These are phyloP conservation scores for Sclerotinia subarctica DNA, from an alignment of 2,329 filamentous ascomycete genomes.

Conservation along the genomic window DNA sequence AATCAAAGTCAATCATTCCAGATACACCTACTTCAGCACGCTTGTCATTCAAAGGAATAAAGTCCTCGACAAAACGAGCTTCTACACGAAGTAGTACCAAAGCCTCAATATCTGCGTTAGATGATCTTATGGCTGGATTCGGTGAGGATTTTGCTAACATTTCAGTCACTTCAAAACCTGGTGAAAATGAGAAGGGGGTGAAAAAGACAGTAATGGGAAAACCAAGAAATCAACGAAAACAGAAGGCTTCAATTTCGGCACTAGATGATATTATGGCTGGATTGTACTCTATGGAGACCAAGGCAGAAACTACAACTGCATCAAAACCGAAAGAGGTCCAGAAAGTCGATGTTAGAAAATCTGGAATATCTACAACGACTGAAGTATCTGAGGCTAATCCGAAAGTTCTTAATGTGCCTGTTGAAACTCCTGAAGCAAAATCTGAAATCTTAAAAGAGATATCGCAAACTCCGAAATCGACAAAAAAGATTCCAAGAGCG, in stretches of 20 bases:
- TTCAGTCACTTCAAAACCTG: background rate
- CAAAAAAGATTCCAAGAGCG: background rate
- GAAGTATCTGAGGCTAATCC: background rate
- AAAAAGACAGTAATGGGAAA: constrained; percentile 2
- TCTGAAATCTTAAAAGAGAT: background rate
- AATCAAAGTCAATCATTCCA: background rate
- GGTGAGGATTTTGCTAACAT: background rate
- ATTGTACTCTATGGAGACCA: background rate
- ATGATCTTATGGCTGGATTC: constrained; percentile 21
- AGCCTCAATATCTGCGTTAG: constrained; percentile 18
- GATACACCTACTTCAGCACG: background rate
- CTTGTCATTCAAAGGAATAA: background rate
- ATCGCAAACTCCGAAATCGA: background rate
- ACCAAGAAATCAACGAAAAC: background rate
- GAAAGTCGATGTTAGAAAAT: background rate
- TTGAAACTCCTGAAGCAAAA: background rate
- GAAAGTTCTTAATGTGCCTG: background rate
- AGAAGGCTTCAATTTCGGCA: constrained; percentile 5
- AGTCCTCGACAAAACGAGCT: background rate
- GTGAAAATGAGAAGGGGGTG: constrained; percentile 7
- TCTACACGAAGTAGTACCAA: background rate
- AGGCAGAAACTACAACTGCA: background rate
- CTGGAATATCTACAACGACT: background rate
- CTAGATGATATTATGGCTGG: constrained; percentile 22
- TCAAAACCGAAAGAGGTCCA: background rate